Conservation (phyloP, 768 basidiomycete genomes). For the Panellus pusillus region DNA sequence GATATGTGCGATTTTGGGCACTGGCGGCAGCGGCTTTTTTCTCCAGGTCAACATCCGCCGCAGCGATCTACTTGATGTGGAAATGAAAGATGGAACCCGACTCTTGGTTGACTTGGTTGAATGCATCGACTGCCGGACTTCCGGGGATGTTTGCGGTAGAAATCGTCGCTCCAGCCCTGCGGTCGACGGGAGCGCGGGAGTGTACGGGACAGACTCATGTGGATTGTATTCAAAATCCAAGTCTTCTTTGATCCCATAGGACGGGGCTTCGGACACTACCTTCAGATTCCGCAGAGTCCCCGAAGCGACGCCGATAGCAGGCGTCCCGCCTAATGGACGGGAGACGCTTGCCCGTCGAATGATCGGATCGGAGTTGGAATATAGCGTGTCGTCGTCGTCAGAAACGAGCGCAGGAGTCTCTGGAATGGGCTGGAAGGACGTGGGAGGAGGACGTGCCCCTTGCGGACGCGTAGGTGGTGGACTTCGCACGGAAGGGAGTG, state of each 20-base stretch:
- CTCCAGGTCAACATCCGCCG: slow-evolving; percentile 41
- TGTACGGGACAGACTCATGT: slow-evolving; percentile 21
- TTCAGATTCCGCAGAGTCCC: slow-evolving; percentile 31
- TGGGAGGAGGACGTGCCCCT: slow-evolving; percentile 34
- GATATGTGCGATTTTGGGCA: slow-evolving; percentile 52
- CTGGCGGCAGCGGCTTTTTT: slow-evolving; percentile 59
- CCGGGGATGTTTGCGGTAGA: slow-evolving; percentile 13
- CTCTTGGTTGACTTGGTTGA: slow-evolving; percentile 51
- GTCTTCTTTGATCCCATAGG: slow-evolving; percentile 18
- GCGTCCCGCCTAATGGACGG: slow-evolving; percentile 18
- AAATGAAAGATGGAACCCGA: slow-evolving; percentile 51
- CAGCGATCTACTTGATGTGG: slow-evolving; percentile 43
- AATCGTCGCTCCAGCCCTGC: slow-evolving; percentile 22
- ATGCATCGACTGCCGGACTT: slow-evolving; percentile 39
- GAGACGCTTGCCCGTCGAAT: slow-evolving; percentile 28
- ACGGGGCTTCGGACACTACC: slow-evolving; percentile 18
- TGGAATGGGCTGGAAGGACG: slow-evolving; percentile 34
- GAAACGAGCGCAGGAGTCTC: slow-evolving; percentile 28
- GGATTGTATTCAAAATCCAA: slow-evolving; percentile 18
- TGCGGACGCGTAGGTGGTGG: slow-evolving; percentile 19
- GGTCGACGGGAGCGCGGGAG: slow-evolving; percentile 27
- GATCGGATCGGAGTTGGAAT: slow-evolving; percentile 31
- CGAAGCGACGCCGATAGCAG: slow-evolving; percentile 34
- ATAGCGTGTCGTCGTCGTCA: slow-evolving; percentile 41
- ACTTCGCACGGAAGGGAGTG: slow-evolving; percentile 16